Evolutionary conservation across 352 stramenopile species (phyloP), one percentile per base, ranked within the genome.

Genomic region (Phytophthora pisi): DNA sequence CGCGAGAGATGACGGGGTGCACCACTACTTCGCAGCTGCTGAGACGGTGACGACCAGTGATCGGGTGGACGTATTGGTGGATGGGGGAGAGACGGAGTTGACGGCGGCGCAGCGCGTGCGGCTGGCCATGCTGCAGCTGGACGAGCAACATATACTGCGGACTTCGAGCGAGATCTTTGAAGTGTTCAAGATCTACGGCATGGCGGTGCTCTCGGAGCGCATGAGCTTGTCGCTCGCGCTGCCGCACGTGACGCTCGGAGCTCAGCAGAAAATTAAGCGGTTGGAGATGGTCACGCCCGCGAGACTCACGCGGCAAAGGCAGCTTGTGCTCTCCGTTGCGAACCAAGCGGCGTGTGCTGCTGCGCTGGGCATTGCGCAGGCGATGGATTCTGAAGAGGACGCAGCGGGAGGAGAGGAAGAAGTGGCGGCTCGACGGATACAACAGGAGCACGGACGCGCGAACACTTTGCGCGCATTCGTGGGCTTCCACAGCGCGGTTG

Each of bases 131-230:
- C 4, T 45, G 40, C 55, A 79, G 45, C 28, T 85, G 24, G 58
- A 68, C 26, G 53, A 68, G 1, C 55, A 70, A 0, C 84, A 94
- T 52, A 63, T 95, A 5, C 51, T 92, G 18, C 74, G 74, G 8
- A 70, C 70, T 4, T 94, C 86, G 9, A 66, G 66, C 1, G 86
- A 92, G 57, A 78, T 90, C 28, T 95, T 93, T 63, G 78, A 95
- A 20, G 78, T 95, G 20, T 95, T 95, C 61, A 92, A 92, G 65
- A 73, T 90, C 52, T 93, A 95, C 64, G 86, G 86, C 45, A 92
- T 93, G 84, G 75, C 84, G 2, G 81, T 92, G 38, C 71, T 95
- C 4, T 78, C 82, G 3, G 84, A 95, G 59, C 74, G 84, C 15
- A 75, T 89, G 42, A 95, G 86, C 60, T 50, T 90, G 2, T 71